Evolutionary conservation across 129 eudicot species (phyloP), one percentile per base, ranked within the genome.

Genomic region (Smallanthus sonchifolius): DNA sequence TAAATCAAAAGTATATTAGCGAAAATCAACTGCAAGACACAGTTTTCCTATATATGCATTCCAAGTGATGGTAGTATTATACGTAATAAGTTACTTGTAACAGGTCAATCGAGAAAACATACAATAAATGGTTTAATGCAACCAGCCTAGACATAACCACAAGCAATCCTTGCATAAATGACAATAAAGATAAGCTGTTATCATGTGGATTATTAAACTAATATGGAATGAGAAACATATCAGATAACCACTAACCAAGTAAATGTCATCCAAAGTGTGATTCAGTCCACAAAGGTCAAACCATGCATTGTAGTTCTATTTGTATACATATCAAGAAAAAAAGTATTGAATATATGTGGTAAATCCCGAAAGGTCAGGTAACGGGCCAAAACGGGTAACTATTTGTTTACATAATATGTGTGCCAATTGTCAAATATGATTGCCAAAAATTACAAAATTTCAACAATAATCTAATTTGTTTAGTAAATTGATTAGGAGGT

Each of bases 1-100:
- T 56, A 81, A 76, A 72, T 44, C 16, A 54, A n/a, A 59, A 69
- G 70, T 42, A 55, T 16, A 16, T 39, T 5, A 34, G n/a, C 32
- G 0, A 34, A 72, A 63, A 32, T 69, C n/a, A 39, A 39, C 44
- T 72, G 47, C 35, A 63, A 64, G 5, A 60, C 6, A 62, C 59
- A 37, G n/a, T 39, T 57, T 57, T 47, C 47, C 37, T 48, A 61
- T 6, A 70, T 38, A 30, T 32, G 47, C 77, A 61, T 70, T 55
- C 75, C 39, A 52, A 42, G 47, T 19, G 37, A 57, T 15, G 57
- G 19, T 77, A 13, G 47, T 59, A 7, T n/a, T 48, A 48, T 44
- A 74, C n/a, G 11, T 11, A 75, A 59, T 6, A 42, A 17, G 62
- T 64, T 35, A 19, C 38, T 34, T 30, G 7, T 10, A 32, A 49